A percentile compares a stretch with the other conserved stretches of the same genome.
Conservation (phyloP, 2,329 filamentous ascomycete species). For the Endothia cerciana region DNA sequence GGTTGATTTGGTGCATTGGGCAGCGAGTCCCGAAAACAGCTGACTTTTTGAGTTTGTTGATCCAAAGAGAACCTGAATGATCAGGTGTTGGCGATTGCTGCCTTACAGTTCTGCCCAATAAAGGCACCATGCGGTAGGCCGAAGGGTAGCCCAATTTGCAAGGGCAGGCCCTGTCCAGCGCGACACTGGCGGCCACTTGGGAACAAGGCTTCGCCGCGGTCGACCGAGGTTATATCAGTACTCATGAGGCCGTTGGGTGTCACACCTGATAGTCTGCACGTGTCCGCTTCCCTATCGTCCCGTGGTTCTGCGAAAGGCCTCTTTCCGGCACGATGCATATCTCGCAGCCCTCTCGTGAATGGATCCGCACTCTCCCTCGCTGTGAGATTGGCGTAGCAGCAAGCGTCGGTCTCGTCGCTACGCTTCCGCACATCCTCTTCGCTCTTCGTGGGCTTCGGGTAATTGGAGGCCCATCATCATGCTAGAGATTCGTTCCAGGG, state of each 20-base stretch:
- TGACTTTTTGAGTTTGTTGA: not conserved
- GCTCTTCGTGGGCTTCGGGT: not conserved
- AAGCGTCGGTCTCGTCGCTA: not conserved
- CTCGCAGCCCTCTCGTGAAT: not conserved
- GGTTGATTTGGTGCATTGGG: not conserved
- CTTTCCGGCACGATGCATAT: slow-evolving; percentile 9
- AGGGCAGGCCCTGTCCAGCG: slow-evolving; percentile 16
- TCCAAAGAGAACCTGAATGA: not conserved
- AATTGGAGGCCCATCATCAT: not conserved
- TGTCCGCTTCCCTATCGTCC: too few relatives aligned
- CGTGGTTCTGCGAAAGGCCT: not conserved
- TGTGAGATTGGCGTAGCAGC: not conserved
- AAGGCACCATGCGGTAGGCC: not conserved
- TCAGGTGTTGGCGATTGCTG: slow-evolving; percentile 10
- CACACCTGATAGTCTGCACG: not conserved
- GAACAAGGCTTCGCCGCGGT: not conserved
- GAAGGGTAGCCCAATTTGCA: slow-evolving; percentile 22
- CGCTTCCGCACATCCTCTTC: not conserved
- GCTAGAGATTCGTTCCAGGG: slow-evolving; percentile 44
- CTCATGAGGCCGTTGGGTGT: not conserved
- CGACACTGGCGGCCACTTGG: not conserved
- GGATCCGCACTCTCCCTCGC: not conserved
- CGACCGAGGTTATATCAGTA: not conserved
- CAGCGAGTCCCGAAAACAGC: not conserved
- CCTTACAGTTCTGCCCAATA: slow-evolving; percentile 22